Conservation (phyloP, 1,284 basidiomycete genomes). For the Tetrapyrgos nigripes region DNA sequence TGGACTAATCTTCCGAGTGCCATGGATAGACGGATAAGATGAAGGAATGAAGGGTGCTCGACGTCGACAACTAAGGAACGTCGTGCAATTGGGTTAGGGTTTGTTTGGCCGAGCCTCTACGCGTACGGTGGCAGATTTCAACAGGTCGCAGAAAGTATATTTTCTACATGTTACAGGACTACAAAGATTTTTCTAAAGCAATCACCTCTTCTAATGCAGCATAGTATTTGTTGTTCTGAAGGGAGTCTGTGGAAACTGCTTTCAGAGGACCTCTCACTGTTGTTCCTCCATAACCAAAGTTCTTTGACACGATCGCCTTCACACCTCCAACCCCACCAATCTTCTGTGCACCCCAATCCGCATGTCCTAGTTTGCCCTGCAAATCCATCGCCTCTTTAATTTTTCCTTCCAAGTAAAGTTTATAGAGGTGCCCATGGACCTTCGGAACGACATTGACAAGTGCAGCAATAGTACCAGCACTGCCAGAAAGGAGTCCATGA, state of each 20-base stretch:
- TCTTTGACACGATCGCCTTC: slow-evolving; percentile 72
- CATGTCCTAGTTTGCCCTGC: slow-evolving; percentile 74
- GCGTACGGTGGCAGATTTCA: too few species aligned
- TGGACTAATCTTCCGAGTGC: slow-evolving; percentile 85
- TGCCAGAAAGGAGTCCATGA: slow-evolving; percentile 71
- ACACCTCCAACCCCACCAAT: slow-evolving; percentile 75
- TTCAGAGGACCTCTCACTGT: slow-evolving; percentile 67
- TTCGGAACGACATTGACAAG: slow-evolving; percentile 83
- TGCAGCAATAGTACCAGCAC: slow-evolving; percentile 76
- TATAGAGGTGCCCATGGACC: slow-evolving; percentile 67
- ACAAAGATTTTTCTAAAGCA: slow-evolving; percentile 64
- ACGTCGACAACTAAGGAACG: not conserved
- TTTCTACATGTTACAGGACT: slow-evolving; percentile 6
- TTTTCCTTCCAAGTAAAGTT: slow-evolving; percentile 63
- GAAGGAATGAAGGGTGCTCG: not conserved
- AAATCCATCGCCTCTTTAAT: slow-evolving; percentile 71
- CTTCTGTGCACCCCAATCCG: slow-evolving; percentile 76
- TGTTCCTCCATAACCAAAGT: slow-evolving; percentile 73
- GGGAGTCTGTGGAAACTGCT: slow-evolving; percentile 32
- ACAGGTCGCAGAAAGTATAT: not conserved
- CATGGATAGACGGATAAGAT: slow-evolving; percentile 46
- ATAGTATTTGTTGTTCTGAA: slow-evolving; percentile 42
- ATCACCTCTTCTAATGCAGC: slow-evolving; percentile 60
- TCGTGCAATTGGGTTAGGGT: not conserved
- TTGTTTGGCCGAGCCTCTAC: not conserved